Conservation (phyloP, 495 filamentous ascomycete species). For the Hypoxylon fragiforme region DNA sequence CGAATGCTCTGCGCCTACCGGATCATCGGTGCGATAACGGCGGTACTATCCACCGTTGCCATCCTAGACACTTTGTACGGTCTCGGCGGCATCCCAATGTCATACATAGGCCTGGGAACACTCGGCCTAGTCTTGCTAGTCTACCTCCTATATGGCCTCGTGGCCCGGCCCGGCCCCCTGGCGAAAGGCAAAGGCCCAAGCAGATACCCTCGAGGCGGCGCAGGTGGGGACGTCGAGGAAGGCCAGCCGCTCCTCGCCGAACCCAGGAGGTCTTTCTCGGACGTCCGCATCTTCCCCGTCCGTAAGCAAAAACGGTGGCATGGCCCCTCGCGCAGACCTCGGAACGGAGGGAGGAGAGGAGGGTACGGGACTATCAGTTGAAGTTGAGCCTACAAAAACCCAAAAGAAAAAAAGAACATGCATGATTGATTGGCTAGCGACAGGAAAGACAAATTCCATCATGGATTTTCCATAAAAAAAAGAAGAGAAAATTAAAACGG, state of each 20-base stretch:
- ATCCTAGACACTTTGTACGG: constrained; percentile 30
- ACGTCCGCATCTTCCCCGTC: constrained; percentile 26
- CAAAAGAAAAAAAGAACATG: neutral
- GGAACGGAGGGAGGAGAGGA: constrained; percentile 14
- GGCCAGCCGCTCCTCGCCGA: constrained; percentile 19
- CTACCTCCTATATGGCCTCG: constrained; percentile 29
- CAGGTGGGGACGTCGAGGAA: constrained; percentile 20
- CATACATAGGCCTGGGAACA: constrained; percentile 31
- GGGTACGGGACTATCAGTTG: constrained; percentile 29
- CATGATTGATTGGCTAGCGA: no score
- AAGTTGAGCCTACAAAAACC: neutral
- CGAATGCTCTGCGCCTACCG: constrained; percentile 19
- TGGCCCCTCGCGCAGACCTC: constrained; percentile 27
- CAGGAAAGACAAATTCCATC: no score
- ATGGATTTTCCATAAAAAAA: no score
- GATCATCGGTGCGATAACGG: constrained; percentile 16
- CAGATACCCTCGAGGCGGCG: constrained; percentile 1
- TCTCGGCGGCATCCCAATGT: constrained; percentile 33
- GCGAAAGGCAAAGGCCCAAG: constrained; percentile 27
- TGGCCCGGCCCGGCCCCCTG: constrained; percentile 25
- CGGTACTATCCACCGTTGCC: constrained; percentile 16
- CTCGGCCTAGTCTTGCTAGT: constrained; percentile 22
- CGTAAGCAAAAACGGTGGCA: constrained; percentile 30
- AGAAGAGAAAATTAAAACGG: no score
- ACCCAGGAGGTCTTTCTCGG: constrained; percentile 9